These are phyloP conservation scores for Urochloa ruziziensis DNA, from an alignment of 176 grass and related monocot genomes.

Conservation along the genomic window DNA sequence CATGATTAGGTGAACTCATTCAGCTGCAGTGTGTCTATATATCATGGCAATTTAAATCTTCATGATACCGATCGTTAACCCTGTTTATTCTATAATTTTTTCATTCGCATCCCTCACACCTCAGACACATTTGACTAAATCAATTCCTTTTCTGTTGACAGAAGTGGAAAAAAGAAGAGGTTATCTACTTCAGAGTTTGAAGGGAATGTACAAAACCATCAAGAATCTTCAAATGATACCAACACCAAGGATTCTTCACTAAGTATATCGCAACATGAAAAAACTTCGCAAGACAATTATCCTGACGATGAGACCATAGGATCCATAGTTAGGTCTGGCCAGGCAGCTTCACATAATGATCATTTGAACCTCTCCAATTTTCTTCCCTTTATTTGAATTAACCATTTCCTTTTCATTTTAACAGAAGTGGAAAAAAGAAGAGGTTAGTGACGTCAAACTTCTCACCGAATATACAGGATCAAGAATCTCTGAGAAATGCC, in stretches of 20 bases:
- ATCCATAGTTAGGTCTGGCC: slow-evolving; percentile 57
- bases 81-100: slow-evolving; percentile 10
- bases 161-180: slow-evolving; percentile 24
- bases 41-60: slow-evolving; percentile 12
- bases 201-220: not conserved
- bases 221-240: not conserved
- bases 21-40: slow-evolving; percentile 10
- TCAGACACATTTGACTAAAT: not conserved
- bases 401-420: not conserved
- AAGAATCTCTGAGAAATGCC: slow-evolving; percentile 14
- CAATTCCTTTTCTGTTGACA: slow-evolving; percentile 10
- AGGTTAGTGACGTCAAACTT: slow-evolving; percentile 31
- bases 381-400: not conserved
- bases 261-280: slow-evolving; percentile 29
- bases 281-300: slow-evolving; percentile 26
- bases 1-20: slow-evolving; percentile 62
- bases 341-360: slow-evolving; percentile 12
- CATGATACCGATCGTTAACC: not conserved
- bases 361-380: not conserved
- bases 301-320: slow-evolving; percentile 55
- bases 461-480: slow-evolving; percentile 12
- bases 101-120: not conserved
- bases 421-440: slow-evolving; percentile 43
- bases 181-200: slow-evolving; percentile 5
- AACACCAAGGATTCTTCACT: slow-evolving; percentile 1